A percentile compares a stretch with the other conserved stretches of the same genome.
These are phyloP conservation scores for Exophiala oligosperma DNA, from an alignment of 2,329 filamentous ascomycete species.

Conservation along the genomic window DNA sequence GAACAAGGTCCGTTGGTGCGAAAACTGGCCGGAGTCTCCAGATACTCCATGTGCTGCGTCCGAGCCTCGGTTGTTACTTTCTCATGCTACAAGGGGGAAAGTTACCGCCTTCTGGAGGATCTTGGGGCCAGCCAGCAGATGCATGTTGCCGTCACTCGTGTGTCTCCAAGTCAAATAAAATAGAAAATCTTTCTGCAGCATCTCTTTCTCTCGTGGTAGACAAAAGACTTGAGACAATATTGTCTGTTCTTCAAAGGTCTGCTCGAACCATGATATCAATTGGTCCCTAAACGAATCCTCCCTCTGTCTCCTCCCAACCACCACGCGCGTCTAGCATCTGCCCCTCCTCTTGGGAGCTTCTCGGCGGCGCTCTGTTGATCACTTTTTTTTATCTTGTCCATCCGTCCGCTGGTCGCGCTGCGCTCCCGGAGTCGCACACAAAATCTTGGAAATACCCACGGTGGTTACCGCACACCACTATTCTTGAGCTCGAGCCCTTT, in stretches of 20 bases:
- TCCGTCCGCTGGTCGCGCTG: slow-evolving; percentile 4
- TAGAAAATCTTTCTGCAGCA: neutral
- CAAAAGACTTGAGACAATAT: neutral
- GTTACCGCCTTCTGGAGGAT: neutral
- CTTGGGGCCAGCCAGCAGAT: neutral
- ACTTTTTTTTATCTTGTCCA: slow-evolving; percentile 3
- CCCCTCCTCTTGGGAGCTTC: slow-evolving; percentile 13
- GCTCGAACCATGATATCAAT: slow-evolving; percentile 7
- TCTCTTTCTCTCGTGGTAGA: neutral
- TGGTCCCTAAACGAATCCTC: slow-evolving; percentile 1
- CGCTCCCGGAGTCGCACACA: too few relatives aligned
- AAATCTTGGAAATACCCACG: neutral
- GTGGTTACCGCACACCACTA: neutral
- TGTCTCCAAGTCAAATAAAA: neutral
- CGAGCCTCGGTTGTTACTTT: neutral
- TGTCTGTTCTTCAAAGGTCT: neutral
- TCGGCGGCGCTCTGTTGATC: slow-evolving; percentile 8
- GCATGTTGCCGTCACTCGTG: neutral
- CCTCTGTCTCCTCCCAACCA: neutral
- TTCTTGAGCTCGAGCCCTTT: too few relatives aligned
- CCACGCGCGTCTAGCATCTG: neutral
- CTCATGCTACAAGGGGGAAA: neutral
- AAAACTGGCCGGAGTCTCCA: neutral
- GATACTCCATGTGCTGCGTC: neutral
- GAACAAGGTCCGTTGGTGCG: neutral